Conservation (phyloP, 176 grass and related monocot genomes). For the Juncus effusus region DNA sequence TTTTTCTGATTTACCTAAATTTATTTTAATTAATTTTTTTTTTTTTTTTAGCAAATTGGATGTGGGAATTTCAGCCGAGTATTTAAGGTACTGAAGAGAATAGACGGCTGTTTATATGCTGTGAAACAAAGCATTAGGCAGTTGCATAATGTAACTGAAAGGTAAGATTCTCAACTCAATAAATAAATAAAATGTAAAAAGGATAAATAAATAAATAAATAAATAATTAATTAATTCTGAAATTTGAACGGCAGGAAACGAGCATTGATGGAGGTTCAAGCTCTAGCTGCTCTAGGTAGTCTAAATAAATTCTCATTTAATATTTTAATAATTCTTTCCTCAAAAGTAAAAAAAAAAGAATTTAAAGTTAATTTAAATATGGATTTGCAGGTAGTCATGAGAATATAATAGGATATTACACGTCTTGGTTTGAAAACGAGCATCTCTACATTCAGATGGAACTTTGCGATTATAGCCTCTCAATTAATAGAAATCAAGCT, state of each 20-base stretch:
- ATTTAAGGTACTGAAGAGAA: constrained; percentile 93
- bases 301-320: constrained; percentile 17
- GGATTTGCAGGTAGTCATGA: constrained; percentile 62
- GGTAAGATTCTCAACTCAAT: constrained; percentile 36
- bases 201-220: too few relatives aligned
- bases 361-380: neutral
- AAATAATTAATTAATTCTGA: too few relatives aligned
- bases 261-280: constrained; percentile 96
- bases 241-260: constrained; percentile 52
- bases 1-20: neutral
- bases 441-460: constrained; percentile 96
- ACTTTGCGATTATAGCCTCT: constrained; percentile 63
- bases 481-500: constrained; percentile 33
- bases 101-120: constrained; percentile 94
- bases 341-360: neutral
- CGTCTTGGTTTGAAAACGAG: constrained; percentile 92
- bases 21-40: constrained; percentile 17
- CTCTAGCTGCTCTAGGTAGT: constrained; percentile 84
- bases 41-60: constrained; percentile 81
- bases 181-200: too few relatives aligned
- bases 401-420: constrained; percentile 91
- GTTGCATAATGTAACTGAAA: constrained; percentile 77
- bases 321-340: neutral
- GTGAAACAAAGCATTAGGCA: constrained; percentile 79
- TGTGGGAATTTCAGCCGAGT: constrained; percentile 85